Conservation (phyloP, 208 protist genomes). For the Phytomonas francai region DNA sequence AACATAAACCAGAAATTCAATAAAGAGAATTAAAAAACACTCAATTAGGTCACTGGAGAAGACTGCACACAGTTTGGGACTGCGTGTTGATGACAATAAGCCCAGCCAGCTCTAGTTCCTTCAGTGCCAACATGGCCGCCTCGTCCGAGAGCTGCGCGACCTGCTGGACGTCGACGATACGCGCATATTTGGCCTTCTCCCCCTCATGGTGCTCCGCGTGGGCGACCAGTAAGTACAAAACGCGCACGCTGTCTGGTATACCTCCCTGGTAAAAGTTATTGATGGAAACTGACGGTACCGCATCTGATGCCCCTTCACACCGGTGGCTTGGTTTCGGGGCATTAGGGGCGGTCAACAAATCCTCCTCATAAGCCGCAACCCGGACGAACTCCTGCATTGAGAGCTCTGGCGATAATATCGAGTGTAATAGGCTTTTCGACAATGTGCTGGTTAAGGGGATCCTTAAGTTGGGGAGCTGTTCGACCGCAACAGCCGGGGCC, state of each 20-base stretch:
- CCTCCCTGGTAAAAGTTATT: constrained; percentile 53
- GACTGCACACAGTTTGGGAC: constrained; percentile 27
- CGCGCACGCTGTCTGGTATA: constrained; percentile 42
- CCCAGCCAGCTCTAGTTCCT: constrained; percentile 44
- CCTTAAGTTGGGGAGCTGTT: not conserved
- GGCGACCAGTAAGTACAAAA: constrained; percentile 47
- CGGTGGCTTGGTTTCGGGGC: not conserved
- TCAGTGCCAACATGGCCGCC: constrained; percentile 31
- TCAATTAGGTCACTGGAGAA: constrained; percentile 15
- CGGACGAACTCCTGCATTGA: constrained; percentile 39
- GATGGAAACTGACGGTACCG: not conserved
- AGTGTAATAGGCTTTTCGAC: not conserved
- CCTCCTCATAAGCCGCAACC: not conserved
- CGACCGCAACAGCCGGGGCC: not conserved
- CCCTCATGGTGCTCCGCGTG: constrained; percentile 24
- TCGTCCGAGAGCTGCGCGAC: constrained; percentile 61
- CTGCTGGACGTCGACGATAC: constrained; percentile 41
- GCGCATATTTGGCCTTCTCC: constrained; percentile 39
- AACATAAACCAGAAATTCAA: constrained; percentile 12
- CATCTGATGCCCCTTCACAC: not conserved
- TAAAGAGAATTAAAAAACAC: not conserved
- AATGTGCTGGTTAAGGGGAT: not conserved
- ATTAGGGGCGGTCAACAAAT: not conserved
- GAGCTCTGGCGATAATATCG: constrained; percentile 21
- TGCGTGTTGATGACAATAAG: constrained; percentile 27